Evolutionary conservation across 257 asterid genomes (phyloP).

Genomic region (Phtheirospermum japonicum): DNA sequence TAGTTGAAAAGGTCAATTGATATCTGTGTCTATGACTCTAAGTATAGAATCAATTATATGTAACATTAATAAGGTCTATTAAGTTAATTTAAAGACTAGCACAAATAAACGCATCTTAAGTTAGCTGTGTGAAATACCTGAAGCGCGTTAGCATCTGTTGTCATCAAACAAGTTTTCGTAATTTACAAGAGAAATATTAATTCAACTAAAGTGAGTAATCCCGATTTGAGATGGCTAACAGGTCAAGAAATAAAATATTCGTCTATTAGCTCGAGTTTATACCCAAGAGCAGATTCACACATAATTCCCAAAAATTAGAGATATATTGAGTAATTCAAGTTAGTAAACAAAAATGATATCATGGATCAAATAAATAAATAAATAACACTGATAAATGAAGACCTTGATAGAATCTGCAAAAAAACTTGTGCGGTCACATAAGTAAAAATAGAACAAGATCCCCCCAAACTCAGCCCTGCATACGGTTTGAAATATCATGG

Average conservation of each 20-base stretch:
- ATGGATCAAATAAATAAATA: too few relatives aligned
- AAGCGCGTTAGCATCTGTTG: slow-evolving; percentile 86
- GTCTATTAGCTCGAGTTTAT: too few relatives aligned
- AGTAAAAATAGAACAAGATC: slow-evolving; percentile 69
- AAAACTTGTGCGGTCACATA: slow-evolving; percentile 77
- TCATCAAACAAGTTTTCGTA: slow-evolving; percentile 54
- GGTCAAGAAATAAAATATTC: background rate
- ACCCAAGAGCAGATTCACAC: too few relatives aligned
- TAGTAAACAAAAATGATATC: too few relatives aligned
- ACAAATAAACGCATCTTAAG: slow-evolving; percentile 16
- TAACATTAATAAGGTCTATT: background rate
- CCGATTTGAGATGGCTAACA: background rate
- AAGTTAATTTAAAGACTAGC: too few relatives aligned
- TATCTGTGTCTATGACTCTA: too few relatives aligned
- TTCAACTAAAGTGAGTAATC: background rate
- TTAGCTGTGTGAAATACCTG: slow-evolving; percentile 51
- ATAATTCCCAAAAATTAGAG: background rate
- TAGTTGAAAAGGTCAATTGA: background rate
- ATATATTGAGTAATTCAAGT: too few relatives aligned
- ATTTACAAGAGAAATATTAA: too few relatives aligned
- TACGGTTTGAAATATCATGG: slow-evolving; percentile 23
- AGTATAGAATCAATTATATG: background rate
- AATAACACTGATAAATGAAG: slow-evolving; percentile 28
- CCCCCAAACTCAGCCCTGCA: slow-evolving; percentile 86
- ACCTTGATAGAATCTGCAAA: slow-evolving; percentile 85